phyloP scores from a whole-genome alignment of 495 filamentous ascomycete genomes.

The Penicillium angulare region DNA sequence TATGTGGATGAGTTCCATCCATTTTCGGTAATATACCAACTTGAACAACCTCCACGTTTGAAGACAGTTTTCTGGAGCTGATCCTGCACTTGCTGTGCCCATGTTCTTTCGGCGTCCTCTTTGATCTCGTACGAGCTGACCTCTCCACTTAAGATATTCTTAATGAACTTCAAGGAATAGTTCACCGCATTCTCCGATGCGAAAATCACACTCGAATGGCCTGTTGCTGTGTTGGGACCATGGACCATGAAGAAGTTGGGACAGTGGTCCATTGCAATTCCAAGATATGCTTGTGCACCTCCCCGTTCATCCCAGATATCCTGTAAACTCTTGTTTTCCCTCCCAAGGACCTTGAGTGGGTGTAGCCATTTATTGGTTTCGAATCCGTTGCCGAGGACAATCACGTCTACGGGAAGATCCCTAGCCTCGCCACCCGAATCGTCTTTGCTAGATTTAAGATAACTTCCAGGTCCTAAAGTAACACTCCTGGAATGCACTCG shows the following conservation, averaged over 20 bases:
- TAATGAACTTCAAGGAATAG: conserved; percentile 44
- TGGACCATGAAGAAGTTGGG: conserved; percentile 70
- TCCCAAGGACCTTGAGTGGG: conserved; percentile 40
- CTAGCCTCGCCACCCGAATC: conserved; percentile 31
- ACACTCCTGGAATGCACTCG: conserved; percentile 48
- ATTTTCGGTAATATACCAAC: conserved; percentile 55
- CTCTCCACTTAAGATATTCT: conserved; percentile 37
- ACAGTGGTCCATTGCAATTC: conserved; percentile 62
- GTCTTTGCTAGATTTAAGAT: conserved; percentile 41
- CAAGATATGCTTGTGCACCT: conserved; percentile 61
- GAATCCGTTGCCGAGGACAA: conserved; percentile 61
- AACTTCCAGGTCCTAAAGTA: conserved; percentile 50
- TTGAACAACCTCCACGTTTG: conserved; percentile 50
- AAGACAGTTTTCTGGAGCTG: conserved; percentile 54
- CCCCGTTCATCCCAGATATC: conserved; percentile 58
- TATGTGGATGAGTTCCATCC: conserved; percentile 62
- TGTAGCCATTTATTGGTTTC: conserved; percentile 42
- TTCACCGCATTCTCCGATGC: conserved; percentile 59
- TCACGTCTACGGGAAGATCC: conserved; percentile 55
- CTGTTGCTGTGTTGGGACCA: conserved; percentile 64
- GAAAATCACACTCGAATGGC: conserved; percentile 61
- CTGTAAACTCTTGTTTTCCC: conserved; percentile 45
- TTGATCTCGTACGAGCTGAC: conserved; percentile 45
- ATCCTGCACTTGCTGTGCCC: conserved; percentile 53
- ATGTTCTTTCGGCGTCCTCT: conserved; percentile 53